Evolutionary conservation across 306 rosid genomes (phyloP), one percentile per base, ranked within the genome.

Genomic region (Medicago ruthenica): DNA sequence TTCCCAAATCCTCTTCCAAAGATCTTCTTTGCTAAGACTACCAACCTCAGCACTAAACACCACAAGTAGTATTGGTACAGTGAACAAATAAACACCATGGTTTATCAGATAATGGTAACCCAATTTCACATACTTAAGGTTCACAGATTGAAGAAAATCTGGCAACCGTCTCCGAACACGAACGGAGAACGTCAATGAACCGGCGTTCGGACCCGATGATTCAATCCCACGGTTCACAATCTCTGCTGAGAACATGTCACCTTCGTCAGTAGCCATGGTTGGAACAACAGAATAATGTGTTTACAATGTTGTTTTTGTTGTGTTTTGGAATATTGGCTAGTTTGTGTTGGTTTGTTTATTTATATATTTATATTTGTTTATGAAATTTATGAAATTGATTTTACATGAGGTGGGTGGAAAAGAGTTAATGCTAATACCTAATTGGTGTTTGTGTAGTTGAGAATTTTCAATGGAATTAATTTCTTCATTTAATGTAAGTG

Each of bases 1-100:
- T 12, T 89, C 91, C 98, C 98, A 92, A 0, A 96, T 87, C 88
- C 77, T 92, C 83, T 81, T 87, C 99, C 99, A 92, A 0, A 96
- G 89, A 62, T 96, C 88, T 75, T 92, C 97, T 14, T 78, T 85
- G 63, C 92, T 89, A 8, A 95, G 86, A 42, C 89, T 90, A 14
- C 97, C 97, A 39, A 95, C 88, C 78, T 95, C 99, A 3, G 98
- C 99, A 69, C 99, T 89, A 45, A 92, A 92, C 17, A 96, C 92
- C 42, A 92, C 84, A 9, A 96, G 82, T 39, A 96, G 84, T 8
- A 96, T 54, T 0, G 99, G 99, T 9, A 96, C 83, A 10, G 98
- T 90, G 63, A 90, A 87, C 85, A 96, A 76, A 83, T 88, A 96
- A 14, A 96, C 84, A 70, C 85, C 99, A 79, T 96, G 97, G 87